These are phyloP conservation scores for Suillus bovinus DNA, from an alignment of 768 basidiomycete genomes.

Conservation along the genomic window DNA sequence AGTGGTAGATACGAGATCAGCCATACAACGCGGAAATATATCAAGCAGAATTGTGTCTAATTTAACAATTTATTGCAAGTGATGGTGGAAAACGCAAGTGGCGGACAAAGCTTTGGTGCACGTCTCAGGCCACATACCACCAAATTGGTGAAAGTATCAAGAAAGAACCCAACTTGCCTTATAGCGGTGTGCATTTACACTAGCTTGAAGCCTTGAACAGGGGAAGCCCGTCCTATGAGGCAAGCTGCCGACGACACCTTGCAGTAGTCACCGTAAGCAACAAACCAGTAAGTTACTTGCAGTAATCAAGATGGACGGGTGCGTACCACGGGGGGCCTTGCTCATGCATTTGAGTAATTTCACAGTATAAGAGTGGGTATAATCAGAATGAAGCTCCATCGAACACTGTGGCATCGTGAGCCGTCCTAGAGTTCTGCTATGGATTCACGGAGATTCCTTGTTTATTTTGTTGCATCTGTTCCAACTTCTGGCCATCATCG, in stretches of 20 bases:
- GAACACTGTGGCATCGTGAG: too few relatives aligned
- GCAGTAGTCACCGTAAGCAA: neutral
- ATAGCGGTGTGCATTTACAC: neutral
- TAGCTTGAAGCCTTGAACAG: neutral
- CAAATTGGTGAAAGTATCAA: neutral
- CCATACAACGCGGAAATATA: too few relatives aligned
- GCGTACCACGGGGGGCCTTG: neutral
- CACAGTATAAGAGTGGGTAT: too few relatives aligned
- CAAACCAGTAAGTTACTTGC: too few relatives aligned
- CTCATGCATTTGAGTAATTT: neutral
- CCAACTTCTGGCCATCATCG: neutral
- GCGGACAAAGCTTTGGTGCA: neutral
- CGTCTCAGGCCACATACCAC: neutral
- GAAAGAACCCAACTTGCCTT: neutral
- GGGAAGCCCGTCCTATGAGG: neutral
- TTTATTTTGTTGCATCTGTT: neutral
- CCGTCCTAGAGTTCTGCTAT: neutral
- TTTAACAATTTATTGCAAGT: too few relatives aligned
- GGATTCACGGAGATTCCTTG: neutral
- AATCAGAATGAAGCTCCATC: too few relatives aligned
- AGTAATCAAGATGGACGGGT: too few relatives aligned
- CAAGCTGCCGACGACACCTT: neutral
- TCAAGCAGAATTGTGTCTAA: too few relatives aligned
- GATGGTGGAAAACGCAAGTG: too few relatives aligned
- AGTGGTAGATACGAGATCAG: too few relatives aligned